phyloP scores from a whole-genome alignment of 176 grass and related monocot genomes.

The sorghum (Sorghum bicolor) region Sorghum_bicolor_NCBIv3 NC_012871.2:12600501-12601000 shows the following conservation, averaged over 20 bases:
- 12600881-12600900: neutral
- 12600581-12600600: neutral
- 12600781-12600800: slow-evolving; percentile 71
- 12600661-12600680: neutral
- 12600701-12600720: slow-evolving; percentile 8
- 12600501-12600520: slow-evolving; percentile 34
- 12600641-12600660: neutral
- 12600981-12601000: neutral
- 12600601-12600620: slow-evolving; percentile 22
- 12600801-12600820: slow-evolving; percentile 83
- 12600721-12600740: neutral
- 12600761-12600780: slow-evolving; percentile 61
- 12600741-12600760: slow-evolving; percentile 41
- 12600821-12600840: slow-evolving; percentile 37
- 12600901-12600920: neutral
- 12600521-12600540: neutral
- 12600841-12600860: neutral
- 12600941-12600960: neutral
- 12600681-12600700: neutral
- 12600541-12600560: neutral
- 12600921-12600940: neutral
- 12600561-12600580: neutral
- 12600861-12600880: neutral
- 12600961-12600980: neutral
- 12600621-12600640: neutral